phyloP scores from a whole-genome alignment of 305 asterid species.

The Fraxinus baroniana region DNA sequence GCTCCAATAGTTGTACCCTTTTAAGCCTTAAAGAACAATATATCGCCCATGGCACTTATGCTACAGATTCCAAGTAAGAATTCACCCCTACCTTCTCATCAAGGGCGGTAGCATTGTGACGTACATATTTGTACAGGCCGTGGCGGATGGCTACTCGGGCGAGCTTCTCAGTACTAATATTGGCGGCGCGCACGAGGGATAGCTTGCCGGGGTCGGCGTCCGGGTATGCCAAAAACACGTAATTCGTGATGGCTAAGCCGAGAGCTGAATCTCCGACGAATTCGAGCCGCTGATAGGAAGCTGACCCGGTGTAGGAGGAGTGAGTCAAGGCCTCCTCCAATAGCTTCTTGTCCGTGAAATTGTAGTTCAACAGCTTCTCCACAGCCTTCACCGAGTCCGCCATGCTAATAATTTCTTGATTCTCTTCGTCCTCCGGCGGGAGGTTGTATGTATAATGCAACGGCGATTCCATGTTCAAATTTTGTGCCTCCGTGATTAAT shows the following conservation, averaged over 20 bases:
- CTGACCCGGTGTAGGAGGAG: conserved; percentile 49
- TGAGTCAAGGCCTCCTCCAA: conserved; percentile 78
- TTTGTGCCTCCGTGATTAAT: neutral
- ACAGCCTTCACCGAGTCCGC: conserved; percentile 40
- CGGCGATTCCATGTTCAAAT: neutral
- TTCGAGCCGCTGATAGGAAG: conserved; percentile 70
- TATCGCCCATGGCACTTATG: neutral
- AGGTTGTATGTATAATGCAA: neutral
- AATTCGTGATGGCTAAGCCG: conserved; percentile 49
- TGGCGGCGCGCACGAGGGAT: conserved; percentile 59
- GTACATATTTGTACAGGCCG: conserved; percentile 48
- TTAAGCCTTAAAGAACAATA: neutral
- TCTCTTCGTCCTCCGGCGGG: conserved; percentile 11
- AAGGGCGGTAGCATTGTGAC: conserved; percentile 42
- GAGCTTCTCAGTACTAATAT: conserved; percentile 69
- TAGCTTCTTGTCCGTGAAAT: conserved; percentile 45
- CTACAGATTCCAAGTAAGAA: neutral
- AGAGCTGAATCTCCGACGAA: conserved; percentile 70
- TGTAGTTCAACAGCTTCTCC: conserved; percentile 45
- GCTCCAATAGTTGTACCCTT: neutral
- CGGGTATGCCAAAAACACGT: conserved; percentile 43
- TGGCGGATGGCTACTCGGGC: conserved; percentile 69
- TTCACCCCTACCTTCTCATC: conserved; percentile 34
- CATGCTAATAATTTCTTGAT: conserved; percentile 33
- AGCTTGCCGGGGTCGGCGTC: conserved; percentile 56